These are phyloP conservation scores for Peterozyma toletana DNA, from an alignment of 805 yeast genomes.

Conservation along the genomic window DNA sequence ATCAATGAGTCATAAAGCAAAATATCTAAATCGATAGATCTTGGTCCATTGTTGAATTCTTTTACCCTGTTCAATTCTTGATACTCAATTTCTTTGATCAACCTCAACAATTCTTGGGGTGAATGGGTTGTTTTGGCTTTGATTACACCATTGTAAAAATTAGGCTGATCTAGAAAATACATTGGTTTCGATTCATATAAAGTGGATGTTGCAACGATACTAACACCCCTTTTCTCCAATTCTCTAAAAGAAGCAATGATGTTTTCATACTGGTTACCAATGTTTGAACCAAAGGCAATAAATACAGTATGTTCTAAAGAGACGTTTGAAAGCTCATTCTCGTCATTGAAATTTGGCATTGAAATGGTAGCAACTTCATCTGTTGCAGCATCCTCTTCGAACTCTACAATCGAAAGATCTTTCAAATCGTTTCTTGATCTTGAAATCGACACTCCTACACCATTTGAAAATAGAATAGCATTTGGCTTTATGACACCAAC, in stretches of 20 bases:
- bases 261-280: slow-evolving; percentile 63
- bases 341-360: slow-evolving; percentile 22
- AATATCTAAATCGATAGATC: slow-evolving; percentile 87
- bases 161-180: slow-evolving; percentile 77
- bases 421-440: slow-evolving; percentile 38
- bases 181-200: slow-evolving; percentile 87
- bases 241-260: slow-evolving; percentile 48
- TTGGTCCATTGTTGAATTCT: slow-evolving; percentile 82
- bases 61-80: slow-evolving; percentile 64
- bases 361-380: slow-evolving; percentile 10
- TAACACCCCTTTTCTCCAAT: slow-evolving; percentile 33
- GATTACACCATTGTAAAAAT: slow-evolving; percentile 79
- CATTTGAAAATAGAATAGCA: slow-evolving; percentile 80
- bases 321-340: slow-evolving; percentile 1
- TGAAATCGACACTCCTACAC: slow-evolving; percentile 78
- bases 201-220: slow-evolving; percentile 60
- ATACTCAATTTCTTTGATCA: slow-evolving; percentile 75
- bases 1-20: slow-evolving; percentile 58
- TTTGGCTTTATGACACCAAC: slow-evolving; percentile 80
- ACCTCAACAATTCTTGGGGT: slow-evolving; percentile 58
- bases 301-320: slow-evolving; percentile 43
- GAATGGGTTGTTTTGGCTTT: slow-evolving; percentile 50
- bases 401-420: slow-evolving; percentile 13
- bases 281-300: slow-evolving; percentile 86
- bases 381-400: slow-evolving; percentile 11